Conservation (phyloP, 2,329 filamentous ascomycete species). For the Alternaria panax region DNA sequence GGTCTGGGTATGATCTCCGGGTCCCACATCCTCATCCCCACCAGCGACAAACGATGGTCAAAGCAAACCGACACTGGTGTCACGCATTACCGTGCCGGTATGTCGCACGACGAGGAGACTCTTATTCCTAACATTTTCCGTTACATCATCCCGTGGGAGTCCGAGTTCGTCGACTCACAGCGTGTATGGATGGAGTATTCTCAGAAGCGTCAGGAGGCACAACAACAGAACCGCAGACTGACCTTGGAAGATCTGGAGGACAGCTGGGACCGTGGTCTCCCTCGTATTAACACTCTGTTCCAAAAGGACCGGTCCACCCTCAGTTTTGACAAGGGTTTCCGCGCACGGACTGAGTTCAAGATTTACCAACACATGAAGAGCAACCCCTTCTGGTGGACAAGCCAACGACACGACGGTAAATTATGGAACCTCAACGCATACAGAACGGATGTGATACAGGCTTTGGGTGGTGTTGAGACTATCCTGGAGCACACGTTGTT, state of each 20-base stretch:
- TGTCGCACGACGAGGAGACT: slow-evolving; percentile 98
- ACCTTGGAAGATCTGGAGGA: slow-evolving; percentile 97
- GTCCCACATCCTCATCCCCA: slow-evolving; percentile 95
- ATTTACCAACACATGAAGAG: slow-evolving; percentile 99
- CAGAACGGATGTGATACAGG: slow-evolving; percentile 95
- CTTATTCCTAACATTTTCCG: slow-evolving; percentile 98
- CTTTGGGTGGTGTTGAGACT: slow-evolving; percentile 93
- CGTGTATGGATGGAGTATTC: slow-evolving; percentile 99
- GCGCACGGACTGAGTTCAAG: slow-evolving; percentile 95
- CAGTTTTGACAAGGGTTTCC: slow-evolving; percentile 98
- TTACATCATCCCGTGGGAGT: slow-evolving; percentile 99
- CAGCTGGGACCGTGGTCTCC: slow-evolving; percentile 96
- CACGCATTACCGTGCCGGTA: slow-evolving; percentile 94
- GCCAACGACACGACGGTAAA: slow-evolving; percentile 95
- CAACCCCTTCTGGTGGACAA: slow-evolving; percentile 99
- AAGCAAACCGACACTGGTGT: slow-evolving; percentile 98
- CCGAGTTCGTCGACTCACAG: slow-evolving; percentile 98
- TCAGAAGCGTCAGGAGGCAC: slow-evolving; percentile 94
- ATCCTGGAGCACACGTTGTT: slow-evolving; percentile 97
- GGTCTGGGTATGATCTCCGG: slow-evolving; percentile 99
- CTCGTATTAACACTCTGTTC: slow-evolving; percentile 98
- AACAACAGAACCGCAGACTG: slow-evolving; percentile 93
- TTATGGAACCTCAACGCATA: slow-evolving; percentile 97
- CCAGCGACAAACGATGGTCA: slow-evolving; percentile 97
- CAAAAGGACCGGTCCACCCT: slow-evolving; percentile 97